phyloP scores from a whole-genome alignment of 2,329 filamentous ascomycete species.

The Talaromyces sp. region DNA sequence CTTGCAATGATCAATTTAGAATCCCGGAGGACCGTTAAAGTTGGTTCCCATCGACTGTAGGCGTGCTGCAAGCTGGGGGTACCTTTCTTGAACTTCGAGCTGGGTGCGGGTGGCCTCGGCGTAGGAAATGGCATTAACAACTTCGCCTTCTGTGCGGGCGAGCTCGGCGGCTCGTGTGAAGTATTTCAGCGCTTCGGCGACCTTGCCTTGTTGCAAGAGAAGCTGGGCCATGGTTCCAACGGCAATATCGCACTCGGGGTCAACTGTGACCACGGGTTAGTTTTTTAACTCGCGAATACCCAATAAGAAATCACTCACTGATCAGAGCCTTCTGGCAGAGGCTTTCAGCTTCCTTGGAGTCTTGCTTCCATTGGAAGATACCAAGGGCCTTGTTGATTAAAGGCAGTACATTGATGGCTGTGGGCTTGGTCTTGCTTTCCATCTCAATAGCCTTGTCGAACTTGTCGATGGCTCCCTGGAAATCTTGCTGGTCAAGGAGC shows the following conservation, averaged over 20 bases:
- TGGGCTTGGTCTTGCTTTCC: constrained; percentile 90
- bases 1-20: constrained; percentile 21
- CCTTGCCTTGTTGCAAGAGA: constrained; percentile 94
- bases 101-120: constrained; percentile 96
- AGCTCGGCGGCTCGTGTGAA: constrained; percentile 96
- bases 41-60: constrained; percentile 57
- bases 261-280: constrained; percentile 57
- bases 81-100: constrained; percentile 84
- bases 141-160: constrained; percentile 88
- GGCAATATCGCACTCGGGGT: constrained; percentile 97
- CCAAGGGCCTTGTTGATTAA: constrained; percentile 98
- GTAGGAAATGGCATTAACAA: constrained; percentile 93
- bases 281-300: constrained; percentile 2
- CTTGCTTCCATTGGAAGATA: constrained; percentile 97
- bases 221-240: constrained; percentile 98
- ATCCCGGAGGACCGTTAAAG: constrained; percentile 29
- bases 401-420: constrained; percentile 95
- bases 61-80: constrained; percentile 71
- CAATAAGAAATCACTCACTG: constrained; percentile 59
- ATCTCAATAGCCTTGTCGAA: constrained; percentile 98
- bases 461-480: constrained; percentile 90
- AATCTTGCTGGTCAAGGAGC: constrained; percentile 93
- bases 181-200: constrained; percentile 89
- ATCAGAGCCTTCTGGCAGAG: constrained; percentile 96
- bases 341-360: constrained; percentile 90